Percentiles rank a stretch among this genome's conserved stretches.
Evolutionary conservation across 176 grass and related monocot species (phyloP).

Genomic region (Lolium perenne): DNA sequence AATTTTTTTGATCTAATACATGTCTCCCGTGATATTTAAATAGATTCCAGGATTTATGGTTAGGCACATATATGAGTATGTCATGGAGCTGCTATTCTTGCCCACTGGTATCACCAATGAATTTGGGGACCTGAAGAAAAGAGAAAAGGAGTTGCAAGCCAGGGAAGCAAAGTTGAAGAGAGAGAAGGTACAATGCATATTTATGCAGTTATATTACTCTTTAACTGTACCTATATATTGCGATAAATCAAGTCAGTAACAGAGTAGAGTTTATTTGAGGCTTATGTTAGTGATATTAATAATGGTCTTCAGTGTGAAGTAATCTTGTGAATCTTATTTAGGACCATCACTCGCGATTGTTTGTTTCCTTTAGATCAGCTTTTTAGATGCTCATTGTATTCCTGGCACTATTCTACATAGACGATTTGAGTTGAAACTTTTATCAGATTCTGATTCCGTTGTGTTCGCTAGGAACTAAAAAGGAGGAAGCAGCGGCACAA

Average conservation of each 20-base stretch:
- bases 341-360: constrained; percentile 12
- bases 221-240: neutral
- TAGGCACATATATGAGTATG: too few relatives aligned
- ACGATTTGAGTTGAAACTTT: constrained; percentile 12
- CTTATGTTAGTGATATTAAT: too few relatives aligned
- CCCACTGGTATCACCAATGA: neutral
- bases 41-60: too few relatives aligned
- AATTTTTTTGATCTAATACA: too few relatives aligned
- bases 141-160: constrained; percentile 87
- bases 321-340: neutral
- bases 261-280: too few relatives aligned
- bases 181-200: constrained; percentile 63
- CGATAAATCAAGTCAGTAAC: neutral
- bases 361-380: neutral
- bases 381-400: constrained; percentile 5
- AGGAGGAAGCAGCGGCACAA: constrained; percentile 73
- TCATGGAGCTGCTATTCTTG: too few relatives aligned
- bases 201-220: neutral
- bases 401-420: neutral
- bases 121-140: constrained; percentile 71
- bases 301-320: too few relatives aligned
- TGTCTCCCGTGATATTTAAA: too few relatives aligned
- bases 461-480: constrained; percentile 77
- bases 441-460: constrained; percentile 46
- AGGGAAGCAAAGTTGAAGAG: constrained; percentile 57